Percentiles rank a stretch among this genome's conserved stretches.
Conservation (phyloP, 352 stramenopile species). For the Globisporangium echinulatum region DNA sequence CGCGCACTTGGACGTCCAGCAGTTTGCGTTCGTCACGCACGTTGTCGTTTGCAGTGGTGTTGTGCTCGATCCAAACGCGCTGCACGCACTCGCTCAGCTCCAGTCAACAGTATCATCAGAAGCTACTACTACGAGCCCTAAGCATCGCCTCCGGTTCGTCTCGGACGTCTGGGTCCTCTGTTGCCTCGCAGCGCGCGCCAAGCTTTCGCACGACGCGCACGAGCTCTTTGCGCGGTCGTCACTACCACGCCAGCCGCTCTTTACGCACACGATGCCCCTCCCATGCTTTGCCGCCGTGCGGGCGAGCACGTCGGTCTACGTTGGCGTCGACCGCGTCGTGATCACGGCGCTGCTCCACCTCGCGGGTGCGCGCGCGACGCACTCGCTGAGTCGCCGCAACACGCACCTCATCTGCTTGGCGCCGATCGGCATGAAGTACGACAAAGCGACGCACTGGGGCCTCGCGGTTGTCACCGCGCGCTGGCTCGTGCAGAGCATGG, state of each 20-base stretch:
- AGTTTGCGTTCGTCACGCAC: conserved; percentile 67
- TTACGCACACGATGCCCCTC: conserved; percentile 36
- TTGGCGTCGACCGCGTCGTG: conserved; percentile 54
- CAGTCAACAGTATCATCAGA: conserved; percentile 6
- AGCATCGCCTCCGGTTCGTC: conserved; percentile 24
- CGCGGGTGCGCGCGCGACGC: conserved; percentile 44
- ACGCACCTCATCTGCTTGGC: conserved; percentile 60
- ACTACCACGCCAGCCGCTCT: conserved; percentile 38
- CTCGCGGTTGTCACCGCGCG: conserved; percentile 49
- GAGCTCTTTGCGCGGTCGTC: conserved; percentile 36
- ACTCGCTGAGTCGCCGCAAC: conserved; percentile 45
- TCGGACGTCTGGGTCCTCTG: conserved; percentile 73
- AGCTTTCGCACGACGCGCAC: conserved; percentile 43
- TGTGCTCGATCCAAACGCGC: conserved; percentile 21
- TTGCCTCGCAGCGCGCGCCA: conserved; percentile 37
- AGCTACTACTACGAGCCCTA: not conserved
- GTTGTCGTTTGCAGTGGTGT: conserved; percentile 55
- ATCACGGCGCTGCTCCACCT: conserved; percentile 46
- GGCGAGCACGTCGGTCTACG: conserved; percentile 58
- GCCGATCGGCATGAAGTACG: conserved; percentile 52
- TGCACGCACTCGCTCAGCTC: conserved; percentile 20
- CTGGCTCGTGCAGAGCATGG: conserved; percentile 63
- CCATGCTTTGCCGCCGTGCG: conserved; percentile 38
- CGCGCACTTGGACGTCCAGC: conserved; percentile 30
- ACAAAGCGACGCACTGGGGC: conserved; percentile 46